These are phyloP conservation scores for Auriscalpium vulgare DNA, from an alignment of 768 basidiomycete genomes.

Conservation along the genomic window DNA sequence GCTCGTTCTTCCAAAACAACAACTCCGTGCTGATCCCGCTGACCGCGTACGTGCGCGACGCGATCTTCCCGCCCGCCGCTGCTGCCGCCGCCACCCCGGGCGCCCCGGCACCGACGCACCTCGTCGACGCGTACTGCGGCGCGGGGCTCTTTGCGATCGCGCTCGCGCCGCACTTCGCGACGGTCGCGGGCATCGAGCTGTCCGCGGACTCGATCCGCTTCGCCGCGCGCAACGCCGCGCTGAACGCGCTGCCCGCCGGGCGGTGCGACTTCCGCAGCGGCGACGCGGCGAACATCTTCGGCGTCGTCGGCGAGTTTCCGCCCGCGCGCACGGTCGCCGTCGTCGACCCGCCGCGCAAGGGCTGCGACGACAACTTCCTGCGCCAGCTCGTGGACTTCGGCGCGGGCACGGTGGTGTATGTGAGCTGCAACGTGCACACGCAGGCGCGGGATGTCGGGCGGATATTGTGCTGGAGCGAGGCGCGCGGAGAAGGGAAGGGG, in stretches of 20 bases:
- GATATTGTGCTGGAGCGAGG: slow-evolving; percentile 44
- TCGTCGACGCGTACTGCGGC: slow-evolving; percentile 94
- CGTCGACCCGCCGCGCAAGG: slow-evolving; percentile 92
- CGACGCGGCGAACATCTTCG: slow-evolving; percentile 83
- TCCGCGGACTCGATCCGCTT: slow-evolving; percentile 60
- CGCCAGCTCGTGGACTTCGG: slow-evolving; percentile 68
- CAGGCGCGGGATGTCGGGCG: slow-evolving; percentile 83
- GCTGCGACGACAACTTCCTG: slow-evolving; percentile 77
- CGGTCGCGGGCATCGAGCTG: slow-evolving; percentile 87
- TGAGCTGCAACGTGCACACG: slow-evolving; percentile 93
- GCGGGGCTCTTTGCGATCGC: slow-evolving; percentile 82
- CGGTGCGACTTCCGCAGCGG: slow-evolving; percentile 69
- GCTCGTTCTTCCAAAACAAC: slow-evolving; percentile 98
- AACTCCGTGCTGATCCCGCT: slow-evolving; percentile 83
- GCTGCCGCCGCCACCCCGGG: slow-evolving; percentile 8
- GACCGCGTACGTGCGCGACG: slow-evolving; percentile 73
- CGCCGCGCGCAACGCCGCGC: slow-evolving; percentile 56
- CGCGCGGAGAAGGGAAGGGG: slow-evolving; percentile 27
- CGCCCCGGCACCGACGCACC: slow-evolving; percentile 51
- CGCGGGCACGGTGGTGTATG: slow-evolving; percentile 70
- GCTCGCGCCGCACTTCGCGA: slow-evolving; percentile 64
- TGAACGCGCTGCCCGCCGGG: slow-evolving; percentile 49
- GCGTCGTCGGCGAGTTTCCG: slow-evolving; percentile 56
- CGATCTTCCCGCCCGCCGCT: slow-evolving; percentile 42
- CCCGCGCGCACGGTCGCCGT: slow-evolving; percentile 58